Base-by-base conservation (phyloP, 768 basidiomycete genomes). In the Tricholoma bakamatsutake region DNA sequence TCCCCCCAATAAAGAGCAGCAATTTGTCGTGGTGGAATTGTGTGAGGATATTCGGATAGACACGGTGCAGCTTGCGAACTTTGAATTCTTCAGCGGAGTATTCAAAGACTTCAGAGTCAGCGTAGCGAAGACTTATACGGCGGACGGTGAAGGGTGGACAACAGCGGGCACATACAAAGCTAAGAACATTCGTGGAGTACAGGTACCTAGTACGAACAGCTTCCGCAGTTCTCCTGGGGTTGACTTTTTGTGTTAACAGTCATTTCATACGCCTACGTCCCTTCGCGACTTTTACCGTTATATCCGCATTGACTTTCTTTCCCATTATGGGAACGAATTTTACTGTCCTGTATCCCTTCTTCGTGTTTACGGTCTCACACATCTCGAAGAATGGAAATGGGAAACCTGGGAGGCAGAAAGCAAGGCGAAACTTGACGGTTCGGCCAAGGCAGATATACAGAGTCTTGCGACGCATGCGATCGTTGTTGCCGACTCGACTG, bases 41-140 rank as follows among this genome's bases (percentile, higher is more conserved):
- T 99, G 97, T 73, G 96, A 98, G 61, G 97, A 98, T 68, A 93
- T 99, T 59, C 77, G 92, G 45, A 94, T 98, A 63, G 96, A 98
- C 67, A 96, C 93, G 0, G 86, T 98, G 45, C 94, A 98, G 67
- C 74, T 99, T 15, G 95, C 94, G 56, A 96, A 98, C 66, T 97
- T 91, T 66, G 96, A 99, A 73, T 98, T 98, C 74, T 99, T 98
- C 72, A 92, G 89, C 60, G 94, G 95, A 1, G 90, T 97, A 12
- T 95, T 98, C 76, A 89, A 90, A 70, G 92, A 96, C 54, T 88
- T 98, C 59, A 80, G 80, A 4, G 85, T 98, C 47, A 90, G 88
- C 68, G 93, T 81, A 10, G 85, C 93, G 1, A 97, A 95, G 61
- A 90, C 86, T 8, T 88, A 88, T 60, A 79, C 80, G 7, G 79